Base-by-base conservation (phyloP, 2,329 filamentous ascomycete genomes). In the Trichoderma brevicompactum region DNA sequence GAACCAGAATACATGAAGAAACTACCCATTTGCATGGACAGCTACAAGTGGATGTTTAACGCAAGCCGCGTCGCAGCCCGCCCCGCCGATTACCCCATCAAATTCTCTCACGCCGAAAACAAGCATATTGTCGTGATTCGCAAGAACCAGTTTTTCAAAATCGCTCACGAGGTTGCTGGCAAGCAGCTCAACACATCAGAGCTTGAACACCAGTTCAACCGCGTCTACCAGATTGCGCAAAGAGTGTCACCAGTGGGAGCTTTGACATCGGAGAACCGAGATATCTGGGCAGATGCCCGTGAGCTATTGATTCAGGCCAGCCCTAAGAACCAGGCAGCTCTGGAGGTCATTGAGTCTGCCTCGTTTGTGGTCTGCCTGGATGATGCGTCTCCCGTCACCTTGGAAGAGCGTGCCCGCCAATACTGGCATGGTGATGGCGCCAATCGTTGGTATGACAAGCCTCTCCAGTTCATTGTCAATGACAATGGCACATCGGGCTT, bases 1-100 rank as follows among this genome's bases (percentile, higher is more conserved):
- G 95, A 99, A 82, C 95, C 95, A 28, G 95, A 99, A 80, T 98
- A 97, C 81, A 97, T 99, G 93, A 96, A 96, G 83, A 94, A 93
- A 80, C 85, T 96, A 66, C 95, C 95, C 67, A 94, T 98, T 75
- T 95, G 94, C 79, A 99, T 99, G 95, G 93, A 93, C 83, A 95
- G 92, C 76, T 98, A 97, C 83, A 84, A 97, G 81, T 98, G 89
- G 87, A 99, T 99, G 95, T 99, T 99, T 86, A 98, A 99, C 80
- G 88, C 87, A 79, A 91, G 87, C 78, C 90, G 95, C 71, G 89
- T 98, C 46, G 90, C 94, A 36, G 90, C 91, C 62, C 90, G 89
- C 73, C 91, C 92, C 12, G 85, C 88, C 40, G 95, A 99, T 76
- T 87, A 92, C 74, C 90, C 92, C 9, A 82, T 91, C 76, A 97